Evolutionary conservation across 2,329 filamentous ascomycete genomes (phyloP), one percentile per base, ranked within the genome.

Genomic region (Hymenoscyphus albidus): DNA sequence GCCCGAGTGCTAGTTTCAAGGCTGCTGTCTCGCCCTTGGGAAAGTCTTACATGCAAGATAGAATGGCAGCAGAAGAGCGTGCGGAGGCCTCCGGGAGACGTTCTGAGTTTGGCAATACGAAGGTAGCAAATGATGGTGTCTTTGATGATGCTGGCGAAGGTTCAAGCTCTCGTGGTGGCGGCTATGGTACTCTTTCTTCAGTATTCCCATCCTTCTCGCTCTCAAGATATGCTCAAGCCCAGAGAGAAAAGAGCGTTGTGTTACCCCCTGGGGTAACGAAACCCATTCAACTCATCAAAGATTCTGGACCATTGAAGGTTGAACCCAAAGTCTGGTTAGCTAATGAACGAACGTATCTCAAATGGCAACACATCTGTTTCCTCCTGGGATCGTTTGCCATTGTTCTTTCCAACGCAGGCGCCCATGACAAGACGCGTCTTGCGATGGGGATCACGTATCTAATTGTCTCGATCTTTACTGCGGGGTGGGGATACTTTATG

Each of bases 281-380:
- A 74, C 95, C 95, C 1, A 86, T 85, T 9, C 83, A 87, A 69
- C 96, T 94, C 88, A 91, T 99, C 82, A 99, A 99, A 81, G 96
- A 99, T 78, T 85, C 90, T 40, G 94, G 95, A 2, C 91, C 93
- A 42, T 85, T 98, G 69, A 90, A 93, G 75, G 92, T 99, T 64
- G 95, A 99, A 80, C 93, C 92, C 67, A 99, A 99, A 79, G 94
- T 99, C 38, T 99, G 95, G 94, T 88, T 99, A 64, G 95, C 95
- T 62, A 99, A 99, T 78, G 94, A 99, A 79, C 89, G 95, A 67
- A 99, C 95, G 0, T 99, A 97, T 76, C 89, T 99, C 77, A 98
- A 97, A 78, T 99, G 95, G 95, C 92, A 98, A 80, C 93, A 98
- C 77, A 93, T 99, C 73, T 89, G 88, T 67, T 87, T 99, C 59